A percentile compares a stretch with the other conserved stretches of the same genome.
phyloP scores from a whole-genome alignment of 164 flowering plant species.

The Aristolochia contorta region DNA sequence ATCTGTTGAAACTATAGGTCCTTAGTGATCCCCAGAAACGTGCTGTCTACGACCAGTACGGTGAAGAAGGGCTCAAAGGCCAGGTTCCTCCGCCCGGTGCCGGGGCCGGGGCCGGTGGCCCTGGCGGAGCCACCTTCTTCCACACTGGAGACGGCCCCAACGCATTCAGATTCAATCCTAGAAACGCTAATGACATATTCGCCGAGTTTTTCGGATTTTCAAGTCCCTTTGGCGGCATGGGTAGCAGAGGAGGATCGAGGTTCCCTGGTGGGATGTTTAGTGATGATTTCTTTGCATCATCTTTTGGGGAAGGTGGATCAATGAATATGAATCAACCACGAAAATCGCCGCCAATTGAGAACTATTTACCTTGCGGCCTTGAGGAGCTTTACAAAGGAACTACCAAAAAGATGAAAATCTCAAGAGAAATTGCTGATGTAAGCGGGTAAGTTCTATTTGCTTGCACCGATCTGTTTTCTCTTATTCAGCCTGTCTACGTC shows the following conservation, averaged over 20 bases:
- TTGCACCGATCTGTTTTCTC: no score
- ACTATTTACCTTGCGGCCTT: constrained; percentile 38
- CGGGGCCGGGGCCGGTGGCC: constrained; percentile 25
- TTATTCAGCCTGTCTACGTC: no score
- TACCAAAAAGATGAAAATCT: constrained; percentile 59
- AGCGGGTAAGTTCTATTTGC: constrained; percentile 36
- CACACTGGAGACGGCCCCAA: constrained; percentile 37
- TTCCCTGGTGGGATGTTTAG: constrained; percentile 35
- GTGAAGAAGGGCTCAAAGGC: constrained; percentile 57
- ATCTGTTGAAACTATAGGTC: constrained; percentile 20
- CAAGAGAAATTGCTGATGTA: constrained; percentile 43
- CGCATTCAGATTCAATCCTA: constrained; percentile 39
- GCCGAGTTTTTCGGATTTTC: constrained; percentile 49
- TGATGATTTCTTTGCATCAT: constrained; percentile 36
- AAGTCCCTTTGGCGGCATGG: constrained; percentile 43
- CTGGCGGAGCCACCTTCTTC: constrained; percentile 35
- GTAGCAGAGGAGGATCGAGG: constrained; percentile 27
- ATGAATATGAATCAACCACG: constrained; percentile 21
- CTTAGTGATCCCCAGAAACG: constrained; percentile 58
- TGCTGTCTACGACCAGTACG: constrained; percentile 50
- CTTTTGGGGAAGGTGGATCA: constrained; percentile 24
- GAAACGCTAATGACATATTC: constrained; percentile 52
- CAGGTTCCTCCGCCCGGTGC: constrained; percentile 49
- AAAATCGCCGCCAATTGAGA: constrained; percentile 44
- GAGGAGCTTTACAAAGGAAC: constrained; percentile 62